A percentile compares a stretch with the other conserved stretches of the same genome.
phyloP scores from a whole-genome alignment of 345 rosid genomes.

The Citropsis articulata region DNA sequence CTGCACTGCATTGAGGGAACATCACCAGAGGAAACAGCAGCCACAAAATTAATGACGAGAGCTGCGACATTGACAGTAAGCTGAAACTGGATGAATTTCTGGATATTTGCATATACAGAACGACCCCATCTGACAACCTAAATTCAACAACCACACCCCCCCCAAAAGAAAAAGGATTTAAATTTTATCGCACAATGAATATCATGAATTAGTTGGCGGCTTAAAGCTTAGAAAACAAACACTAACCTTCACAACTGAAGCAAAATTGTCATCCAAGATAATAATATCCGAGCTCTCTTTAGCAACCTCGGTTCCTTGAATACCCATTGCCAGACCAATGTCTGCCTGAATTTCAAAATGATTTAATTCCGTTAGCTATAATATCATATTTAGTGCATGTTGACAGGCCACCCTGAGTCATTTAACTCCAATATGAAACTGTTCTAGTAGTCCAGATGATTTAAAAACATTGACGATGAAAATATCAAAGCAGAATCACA shows the following conservation, averaged over 20 bases:
- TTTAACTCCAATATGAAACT: not conserved
- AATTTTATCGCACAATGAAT: too few species aligned
- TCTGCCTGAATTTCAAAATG: conserved; percentile 66
- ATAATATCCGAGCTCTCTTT: conserved; percentile 98
- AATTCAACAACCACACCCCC: not conserved
- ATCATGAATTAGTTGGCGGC: not conserved
- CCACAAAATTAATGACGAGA: conserved; percentile 86
- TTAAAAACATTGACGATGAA: not conserved
- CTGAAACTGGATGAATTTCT: conserved; percentile 98
- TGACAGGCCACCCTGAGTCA: not conserved
- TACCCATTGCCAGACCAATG: conserved; percentile 98
- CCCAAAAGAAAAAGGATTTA: not conserved
- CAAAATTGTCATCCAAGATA: conserved; percentile 89
- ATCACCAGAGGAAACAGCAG: conserved; percentile 89
- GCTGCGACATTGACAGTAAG: conserved; percentile 97
- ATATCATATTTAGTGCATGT: not conserved
- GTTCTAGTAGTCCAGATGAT: not conserved
- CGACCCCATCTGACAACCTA: conserved; percentile 99
- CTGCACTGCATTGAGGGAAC: conserved; percentile 97
- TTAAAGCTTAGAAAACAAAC: not conserved
- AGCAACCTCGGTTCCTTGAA: conserved; percentile 98
- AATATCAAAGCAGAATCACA: not conserved
- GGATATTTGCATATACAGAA: conserved; percentile 97
- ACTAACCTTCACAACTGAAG: conserved; percentile 91
- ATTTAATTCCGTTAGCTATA: not conserved